Evolutionary conservation across 2,329 filamentous ascomycete species (phyloP), one percentile per base, ranked within the genome.

Genomic region (Fusarium mexicanum): DNA sequence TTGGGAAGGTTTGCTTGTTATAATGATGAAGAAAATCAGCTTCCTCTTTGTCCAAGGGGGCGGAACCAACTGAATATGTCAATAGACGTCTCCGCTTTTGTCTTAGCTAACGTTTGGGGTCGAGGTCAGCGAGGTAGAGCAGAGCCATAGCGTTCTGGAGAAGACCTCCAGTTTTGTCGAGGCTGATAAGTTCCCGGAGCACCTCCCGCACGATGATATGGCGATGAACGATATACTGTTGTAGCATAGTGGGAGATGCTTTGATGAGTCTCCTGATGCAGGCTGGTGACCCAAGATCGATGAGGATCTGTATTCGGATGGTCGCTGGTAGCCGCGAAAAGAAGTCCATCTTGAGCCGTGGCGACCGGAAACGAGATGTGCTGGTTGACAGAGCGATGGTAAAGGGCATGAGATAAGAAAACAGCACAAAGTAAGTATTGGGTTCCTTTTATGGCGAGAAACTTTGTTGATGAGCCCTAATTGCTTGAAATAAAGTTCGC

Each of bases 211-310:
- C 35, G 10, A 71, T 46, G 8, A 29, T 44, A 6, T 53, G 5
- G 2, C 48, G 41, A 22, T 54, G n/a, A 11, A 5, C 1, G 2
- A 6, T 40, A 24, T 61, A 67, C 22, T 62, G 67, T 11, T 41
- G 37, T 5, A 66, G 51, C 67, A 71, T 63, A 3, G 29, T 37
- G 10, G 69, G 62, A 1, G 61, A 71, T 24, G 55, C 51, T 31
- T 22, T 35, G 10, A 51, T 55, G 12, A 71, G 51, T 7, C 37
- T n/a, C 20, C 31, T n/a, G 12, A 71, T 63, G 6, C 20, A 33
- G 8, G 22, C n/a, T 13, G 61, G 46, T 3, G 69, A 67, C 31
- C 70, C 62, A 12, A 67, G 12, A 22, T 55, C 22, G 29, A 59
- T 26, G 2, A 71, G 29, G 3, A 71, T 59, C 20, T 51, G 20